Evolutionary conservation across 176 grass and related monocot genomes (phyloP).

Genomic region (Panicum miliaceum): DNA sequence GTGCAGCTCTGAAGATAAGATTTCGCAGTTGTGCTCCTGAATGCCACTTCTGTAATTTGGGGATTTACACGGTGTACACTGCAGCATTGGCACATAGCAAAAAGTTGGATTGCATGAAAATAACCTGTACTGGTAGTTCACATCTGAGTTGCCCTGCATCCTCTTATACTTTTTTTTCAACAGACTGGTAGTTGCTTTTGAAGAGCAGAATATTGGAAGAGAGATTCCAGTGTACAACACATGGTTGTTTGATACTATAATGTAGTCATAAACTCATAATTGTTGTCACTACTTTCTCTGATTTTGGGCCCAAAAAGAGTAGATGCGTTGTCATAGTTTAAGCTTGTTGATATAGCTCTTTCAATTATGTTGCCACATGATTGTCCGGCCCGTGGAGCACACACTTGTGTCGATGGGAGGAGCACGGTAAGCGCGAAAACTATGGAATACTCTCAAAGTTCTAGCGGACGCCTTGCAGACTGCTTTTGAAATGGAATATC

Average conservation of each 20-base stretch:
- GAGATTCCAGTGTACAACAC: constrained; percentile 4
- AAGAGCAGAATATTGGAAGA: constrained; percentile 17
- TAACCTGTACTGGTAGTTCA: background rate
- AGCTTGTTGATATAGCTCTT: constrained; percentile 10
- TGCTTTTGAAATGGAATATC: background rate
- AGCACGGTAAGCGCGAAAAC: background rate
- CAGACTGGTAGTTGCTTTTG: constrained; percentile 24
- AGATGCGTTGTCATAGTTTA: constrained; percentile 13
- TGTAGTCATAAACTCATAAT: background rate
- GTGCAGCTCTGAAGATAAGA: background rate
- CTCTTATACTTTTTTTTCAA: background rate
- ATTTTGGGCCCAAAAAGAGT: background rate
- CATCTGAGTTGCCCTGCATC: background rate
- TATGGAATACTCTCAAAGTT: too few relatives aligned
- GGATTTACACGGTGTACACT: background rate
- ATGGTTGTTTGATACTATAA: constrained; percentile 8
- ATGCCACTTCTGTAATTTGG: background rate
- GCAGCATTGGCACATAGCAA: background rate
- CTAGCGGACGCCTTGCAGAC: background rate
- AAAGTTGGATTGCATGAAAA: background rate
- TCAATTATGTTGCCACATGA: constrained; percentile 24
- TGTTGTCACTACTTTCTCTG: background rate
- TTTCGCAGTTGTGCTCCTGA: background rate
- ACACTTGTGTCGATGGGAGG: background rate
- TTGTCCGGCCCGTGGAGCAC: constrained; percentile 10